Evolutionary conservation across 2,329 filamentous ascomycete genomes (phyloP).

Genomic region (Dendryphion nanum): DNA sequence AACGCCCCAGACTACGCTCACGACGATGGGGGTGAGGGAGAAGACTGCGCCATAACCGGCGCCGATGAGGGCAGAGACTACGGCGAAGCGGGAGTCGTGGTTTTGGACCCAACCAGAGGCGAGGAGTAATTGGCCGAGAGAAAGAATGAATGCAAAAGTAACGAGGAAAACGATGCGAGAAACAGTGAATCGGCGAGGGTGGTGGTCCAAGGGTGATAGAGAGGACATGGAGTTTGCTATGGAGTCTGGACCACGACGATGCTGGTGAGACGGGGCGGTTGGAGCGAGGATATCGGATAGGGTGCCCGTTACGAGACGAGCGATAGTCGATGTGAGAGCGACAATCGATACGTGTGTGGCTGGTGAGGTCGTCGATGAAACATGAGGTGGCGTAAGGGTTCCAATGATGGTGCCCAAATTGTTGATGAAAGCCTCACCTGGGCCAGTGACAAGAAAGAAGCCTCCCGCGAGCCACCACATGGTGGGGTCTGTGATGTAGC

Average conservation of each 20-base stretch:
- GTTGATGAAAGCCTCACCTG: slow-evolving; percentile 97
- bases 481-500: slow-evolving; percentile 81
- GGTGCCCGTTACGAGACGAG: slow-evolving; percentile 84
- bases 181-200: slow-evolving; percentile 52
- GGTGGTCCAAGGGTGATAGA: slow-evolving; percentile 20
- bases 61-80: slow-evolving; percentile 80
- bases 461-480: slow-evolving; percentile 95
- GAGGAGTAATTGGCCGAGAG: slow-evolving; percentile 70
- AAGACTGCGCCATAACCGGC: slow-evolving; percentile 93
- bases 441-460: slow-evolving; percentile 90
- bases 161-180: slow-evolving; percentile 81
- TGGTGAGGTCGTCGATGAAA: slow-evolving; percentile 58
- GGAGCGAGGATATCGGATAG: slow-evolving; percentile 85
- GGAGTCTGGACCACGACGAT: slow-evolving; percentile 51
- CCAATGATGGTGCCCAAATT: slow-evolving; percentile 92
- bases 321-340: slow-evolving; percentile 84
- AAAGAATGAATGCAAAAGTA: slow-evolving; percentile 70
- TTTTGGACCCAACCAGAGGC: slow-evolving; percentile 73
- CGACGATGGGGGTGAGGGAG: slow-evolving; percentile 83
- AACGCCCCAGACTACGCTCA: slow-evolving; percentile 96
- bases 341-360: slow-evolving; percentile 93
- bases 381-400: slow-evolving; percentile 70
- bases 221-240: slow-evolving; percentile 42
- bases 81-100: slow-evolving; percentile 76
- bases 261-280: slow-evolving; percentile 50